Base-by-base conservation (phyloP, 148 eudicot genomes). In the Pouteria glomerata region DNA sequence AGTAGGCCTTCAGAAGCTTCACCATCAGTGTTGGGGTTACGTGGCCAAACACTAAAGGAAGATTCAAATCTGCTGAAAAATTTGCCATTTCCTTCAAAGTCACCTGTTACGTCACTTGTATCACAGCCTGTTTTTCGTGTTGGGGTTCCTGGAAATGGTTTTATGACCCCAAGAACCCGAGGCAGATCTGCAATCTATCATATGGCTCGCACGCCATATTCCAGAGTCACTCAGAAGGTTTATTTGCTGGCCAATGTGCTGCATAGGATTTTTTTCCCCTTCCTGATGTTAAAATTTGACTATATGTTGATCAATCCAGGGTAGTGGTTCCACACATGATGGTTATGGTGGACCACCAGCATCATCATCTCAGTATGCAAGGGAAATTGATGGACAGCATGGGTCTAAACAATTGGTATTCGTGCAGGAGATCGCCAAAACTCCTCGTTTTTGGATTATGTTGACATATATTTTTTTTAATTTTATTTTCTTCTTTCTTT, bases 181-280 rank as follows among this genome's bases (percentile, higher is more conserved):
- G 97, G 94, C 68, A 85, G 88, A 79, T 85, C 93, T 16, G 97
- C 94, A 52, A 80, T 92, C 68, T 84, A 85, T 81, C 82, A 67
- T 71, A 88, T 89, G 99, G 83, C 99, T 57, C 94, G 94, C 31
- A 88, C 92, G 4, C 97, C 97, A 2, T 89, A 85, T 78, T 79
- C 87, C 39, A 85, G 91, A 84, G 67, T 69, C 74, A 76, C 64
- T n/a, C 71, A 63, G 24, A 86, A 85, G 89, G 91, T 87, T 41
- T 72, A 42, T 63, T 55, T 55, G 39, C 13, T 59, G 68, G 6
- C 56, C 66, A 52, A n/a, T 55, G 34, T 16, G 44, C 44, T 39
- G 10, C 10, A 39, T 39, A 5, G 5, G 44, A 39, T n/a, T n/a
- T n/a, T n/a, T n/a, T n/a, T n/a, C n/a, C n/a, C n/a, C n/a, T n/a